phyloP scores from a whole-genome alignment of 495 filamentous ascomycete species.

The Talaromyces wortmannii region DNA sequence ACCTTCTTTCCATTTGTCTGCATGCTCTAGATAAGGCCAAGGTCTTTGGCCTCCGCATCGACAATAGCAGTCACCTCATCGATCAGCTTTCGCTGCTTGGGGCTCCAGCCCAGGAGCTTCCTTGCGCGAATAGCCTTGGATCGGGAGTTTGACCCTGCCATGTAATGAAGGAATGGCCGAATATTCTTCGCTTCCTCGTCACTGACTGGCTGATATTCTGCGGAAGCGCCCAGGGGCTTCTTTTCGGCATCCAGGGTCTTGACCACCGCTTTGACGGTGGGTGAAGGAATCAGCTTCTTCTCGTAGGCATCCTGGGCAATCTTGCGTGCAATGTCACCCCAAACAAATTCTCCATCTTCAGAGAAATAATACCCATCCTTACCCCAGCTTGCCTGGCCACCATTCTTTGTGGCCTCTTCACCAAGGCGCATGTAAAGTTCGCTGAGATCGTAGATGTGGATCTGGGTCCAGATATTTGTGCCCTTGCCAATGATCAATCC shows the following conservation, averaged over 20 bases:
- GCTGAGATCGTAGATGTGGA: constrained; percentile 69
- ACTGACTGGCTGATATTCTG: constrained; percentile 27
- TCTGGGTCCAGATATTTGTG: constrained; percentile 61
- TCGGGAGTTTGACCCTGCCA: constrained; percentile 52
- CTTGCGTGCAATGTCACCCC: constrained; percentile 56
- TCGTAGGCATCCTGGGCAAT: constrained; percentile 56
- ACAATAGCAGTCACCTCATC: constrained; percentile 45
- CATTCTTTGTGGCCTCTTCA: constrained; percentile 44
- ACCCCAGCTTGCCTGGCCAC: constrained; percentile 55
- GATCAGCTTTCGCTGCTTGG: constrained; percentile 37
- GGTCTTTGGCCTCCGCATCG: constrained; percentile 47
- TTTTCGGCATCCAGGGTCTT: no score
- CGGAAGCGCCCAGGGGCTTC: constrained; percentile 42
- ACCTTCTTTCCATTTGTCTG: no score
- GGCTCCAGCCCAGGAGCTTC: constrained; percentile 54
- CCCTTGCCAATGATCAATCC: constrained; percentile 59
- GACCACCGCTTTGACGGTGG: no score
- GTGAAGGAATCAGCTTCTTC: constrained; percentile 54
- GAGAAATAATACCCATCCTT: constrained; percentile 67
- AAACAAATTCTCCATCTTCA: constrained; percentile 62
- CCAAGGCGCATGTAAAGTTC: constrained; percentile 57
- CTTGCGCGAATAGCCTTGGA: constrained; percentile 46
- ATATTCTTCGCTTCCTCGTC: no score
- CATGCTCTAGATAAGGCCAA: no score
- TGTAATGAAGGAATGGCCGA: constrained; percentile 19